Evolutionary conservation across 2,329 filamentous ascomycete genomes (phyloP).

Genomic region (Calonectria hongkongensis): DNA sequence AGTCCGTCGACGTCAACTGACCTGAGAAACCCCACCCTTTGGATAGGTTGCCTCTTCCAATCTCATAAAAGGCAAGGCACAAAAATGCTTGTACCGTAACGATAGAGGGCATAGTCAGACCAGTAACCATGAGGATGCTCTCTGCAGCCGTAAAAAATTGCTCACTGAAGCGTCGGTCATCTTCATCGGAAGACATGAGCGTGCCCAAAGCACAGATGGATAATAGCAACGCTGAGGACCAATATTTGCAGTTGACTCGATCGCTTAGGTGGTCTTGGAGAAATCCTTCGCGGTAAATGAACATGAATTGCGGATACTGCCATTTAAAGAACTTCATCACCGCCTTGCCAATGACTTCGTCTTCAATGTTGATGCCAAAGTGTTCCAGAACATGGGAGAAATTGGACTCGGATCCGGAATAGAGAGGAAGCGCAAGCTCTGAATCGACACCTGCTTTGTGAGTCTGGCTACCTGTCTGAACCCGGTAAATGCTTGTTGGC

Average conservation of each 20-base stretch:
- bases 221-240: constrained; percentile 51
- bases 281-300: constrained; percentile 57
- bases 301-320: constrained; percentile 59
- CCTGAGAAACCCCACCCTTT: constrained; percentile 56
- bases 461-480: constrained; percentile 34
- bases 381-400: constrained; percentile 47
- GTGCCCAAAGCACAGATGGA: constrained; percentile 52
- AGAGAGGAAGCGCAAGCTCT: constrained; percentile 9
- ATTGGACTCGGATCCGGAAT: constrained; percentile 38
- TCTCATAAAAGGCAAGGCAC: constrained; percentile 55
- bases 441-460: constrained; percentile 15
- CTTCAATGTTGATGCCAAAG: constrained; percentile 51
- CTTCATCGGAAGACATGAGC: constrained; percentile 41
- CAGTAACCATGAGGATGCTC: constrained; percentile 52
- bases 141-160: constrained; percentile 52
- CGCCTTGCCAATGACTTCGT: constrained; percentile 44
- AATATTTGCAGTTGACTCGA: constrained; percentile 50
- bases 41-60: constrained; percentile 53
- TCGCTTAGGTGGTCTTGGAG: constrained; percentile 51
- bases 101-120: constrained; percentile 48
- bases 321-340: constrained; percentile 54
- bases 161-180: constrained; percentile 38
- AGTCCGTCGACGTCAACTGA: constrained; percentile 15
- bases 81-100: constrained; percentile 53
- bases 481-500: constrained; percentile 54